Evolutionary conservation across 495 filamentous ascomycete genomes (phyloP), one percentile per base, ranked within the genome.

Genomic region (Penicillium canescens): DNA sequence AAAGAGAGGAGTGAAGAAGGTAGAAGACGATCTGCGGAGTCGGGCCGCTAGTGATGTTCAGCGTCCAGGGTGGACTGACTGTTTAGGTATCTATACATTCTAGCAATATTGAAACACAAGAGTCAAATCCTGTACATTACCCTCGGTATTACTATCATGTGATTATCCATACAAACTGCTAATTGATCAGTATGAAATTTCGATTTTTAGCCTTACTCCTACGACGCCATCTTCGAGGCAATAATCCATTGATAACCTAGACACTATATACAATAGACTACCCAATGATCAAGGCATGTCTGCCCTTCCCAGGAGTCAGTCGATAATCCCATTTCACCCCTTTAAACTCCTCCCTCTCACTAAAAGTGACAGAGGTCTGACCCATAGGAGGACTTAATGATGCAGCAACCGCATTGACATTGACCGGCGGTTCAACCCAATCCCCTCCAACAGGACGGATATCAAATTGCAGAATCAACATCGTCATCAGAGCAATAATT

Each of bases 381-480:
- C 43, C 60, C 39, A 37, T 42, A 9, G 59, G 18, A 4, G 67
- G 61, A 1, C 42, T 31, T 42, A 60, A 54, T 2, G 40, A 51
- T 1, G 69, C 48, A 18, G 59, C 51, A 21, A 72, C 37, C 6
- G 67, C 54, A 31, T 14, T 37, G n/a, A 45, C 12, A 37, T 64
- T 51, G 8, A 36, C 42, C 35, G 21, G 14, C 12, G 69, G 70
- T 50, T 52, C 54, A 21, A 28, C 52, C 68, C 56, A 66, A 10
- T 18, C 16, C 3, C 57, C 57, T n/a, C 40, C 42, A 9, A 49
- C 49, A n/a, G 69, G 66, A 2, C 20, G 6, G 9, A 78, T 50
- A 35, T 80, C 74, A 51, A 72, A 75, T 2, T 68, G 65, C 61
- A 78, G 23, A 7, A 76, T 55, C 14, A 79, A 49, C 57, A 70